Evolutionary conservation across 1,284 basidiomycete species (phyloP), one percentile per base, ranked within the genome.

Genomic region (Naganishia liquefaciens): DNA sequence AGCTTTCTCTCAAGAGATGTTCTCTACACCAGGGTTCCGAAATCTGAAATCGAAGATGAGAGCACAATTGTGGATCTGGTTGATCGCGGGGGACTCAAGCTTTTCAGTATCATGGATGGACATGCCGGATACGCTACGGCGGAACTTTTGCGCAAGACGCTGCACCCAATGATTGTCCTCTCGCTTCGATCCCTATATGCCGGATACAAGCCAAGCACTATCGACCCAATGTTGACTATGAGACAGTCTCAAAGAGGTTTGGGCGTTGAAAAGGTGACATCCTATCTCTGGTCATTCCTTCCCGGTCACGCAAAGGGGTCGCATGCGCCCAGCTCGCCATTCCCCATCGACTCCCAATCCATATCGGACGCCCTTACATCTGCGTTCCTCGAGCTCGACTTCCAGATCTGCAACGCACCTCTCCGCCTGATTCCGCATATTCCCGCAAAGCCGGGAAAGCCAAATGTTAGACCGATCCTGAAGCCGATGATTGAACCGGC

Each of bases 71-170:
- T 43, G 42, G 64, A 61, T 50, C 44, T 65, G 49, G 69, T 81
- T 0, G 82, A 85, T 13, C 57, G 46, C 39, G 88, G 88, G 11
- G 89, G 91, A 73, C 83, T 89, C 69, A 81, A 91, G 54, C 89
- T 95, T 77, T 93, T 91, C 72, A 82, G 90, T 1, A 87, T 96
- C 30, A 88, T 94, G 85, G 96, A 99, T 74, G 96, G 96, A 1
- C 96, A 99, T 75, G 83, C 86, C 1, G 96, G 93, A 1, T 83
- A 74, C 69, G 84, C 91, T 64, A 99, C 96, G 1, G 93, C 91
- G 5, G 84, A 86, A 64, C 82, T 97, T 33, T 86, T 99, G 37
- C 88, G 89, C 2, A 87, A 88, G 61, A 85, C 89, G 44, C 85
- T 99, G 66, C 90, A 98, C 68, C 90, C 91, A 39, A 89, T 90